phyloP scores from a whole-genome alignment of 345 rosid genomes.

The Trapa bicornis region DNA sequence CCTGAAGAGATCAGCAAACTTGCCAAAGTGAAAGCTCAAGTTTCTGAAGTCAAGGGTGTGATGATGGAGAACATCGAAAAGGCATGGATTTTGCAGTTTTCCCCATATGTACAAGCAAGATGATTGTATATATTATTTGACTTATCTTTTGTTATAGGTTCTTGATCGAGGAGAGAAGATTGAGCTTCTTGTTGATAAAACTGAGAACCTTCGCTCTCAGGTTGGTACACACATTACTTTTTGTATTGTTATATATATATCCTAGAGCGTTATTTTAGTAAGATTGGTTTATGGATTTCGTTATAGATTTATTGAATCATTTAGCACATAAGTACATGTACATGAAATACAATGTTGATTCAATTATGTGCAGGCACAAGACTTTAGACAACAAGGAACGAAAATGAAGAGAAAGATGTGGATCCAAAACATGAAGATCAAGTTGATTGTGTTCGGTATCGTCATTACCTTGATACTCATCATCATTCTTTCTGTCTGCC shows the following conservation, averaged over 20 bases:
- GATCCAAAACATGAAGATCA: conserved; percentile 88
- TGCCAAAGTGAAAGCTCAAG: conserved; percentile 97
- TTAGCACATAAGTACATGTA: neutral
- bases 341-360: neutral
- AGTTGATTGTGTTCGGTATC: conserved; percentile 65
- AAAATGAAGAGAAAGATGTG: conserved; percentile 84
- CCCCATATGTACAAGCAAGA: neutral
- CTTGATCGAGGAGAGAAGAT: conserved; percentile 99
- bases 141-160: conserved; percentile 34
- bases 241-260: too few species aligned
- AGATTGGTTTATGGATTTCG: neutral
- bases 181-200: conserved; percentile 93
- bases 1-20: conserved; percentile 97
- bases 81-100: conserved; percentile 23
- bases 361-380: conserved; percentile 56
- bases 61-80: conserved; percentile 99
- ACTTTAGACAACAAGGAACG: conserved; percentile 85
- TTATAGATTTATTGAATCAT: neutral
- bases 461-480: conserved; percentile 50
- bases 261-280: neutral
- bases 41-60: conserved; percentile 95
- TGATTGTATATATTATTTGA: neutral
- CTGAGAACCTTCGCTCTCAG: conserved; percentile 96
- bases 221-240: conserved; percentile 23
- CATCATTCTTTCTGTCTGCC: conserved; percentile 60